Base-by-base conservation (phyloP, 1,284 basidiomycete genomes). In the Lignosus rhinocerotis region DNA sequence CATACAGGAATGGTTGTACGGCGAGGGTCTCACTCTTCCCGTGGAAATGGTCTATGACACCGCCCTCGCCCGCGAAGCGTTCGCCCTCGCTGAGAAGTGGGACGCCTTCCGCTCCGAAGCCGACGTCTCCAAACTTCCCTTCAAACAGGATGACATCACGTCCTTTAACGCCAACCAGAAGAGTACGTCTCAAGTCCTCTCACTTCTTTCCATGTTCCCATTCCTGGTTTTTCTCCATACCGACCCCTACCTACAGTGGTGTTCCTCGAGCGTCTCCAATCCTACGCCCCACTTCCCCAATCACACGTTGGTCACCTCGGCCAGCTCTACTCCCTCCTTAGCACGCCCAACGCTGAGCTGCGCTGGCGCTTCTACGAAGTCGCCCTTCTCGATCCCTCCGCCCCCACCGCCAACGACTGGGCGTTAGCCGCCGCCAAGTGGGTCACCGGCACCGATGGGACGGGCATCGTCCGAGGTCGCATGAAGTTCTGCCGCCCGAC, bases 401-500 rank as follows among this genome's bases (percentile, higher is more conserved):
- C 86, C 1, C 63, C 72, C 19, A 78, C 78, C 3, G 86, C 87
- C 2, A 74, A 76, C 49, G 63, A 67, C 12, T 83, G 80, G 59
- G 84, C 82, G 1, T 55, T 56, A 0, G 75, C 80, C 19, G 90
- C 87, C 1, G 81, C 79, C 0, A 76, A 80, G 33, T 92, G 90
- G 90, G 83, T 88, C n/a, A 81, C 86, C 14, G 89, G 88, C 2
- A 75, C 71, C 19, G 83, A 85, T 60, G 82, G 76, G 31, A 81
- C 78, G 11, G 85, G 81, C 3, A 73, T 84, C 39, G 73, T 91
- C 58, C 86, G 88, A 67, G 90, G 88, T 4, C 78, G 91, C 19
- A 92, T 93, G 90, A 93, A 93, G 71, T 92, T 92, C 75, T 92
- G 89, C 70, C 73, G 92, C 55, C 88, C 88, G 0, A 75, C 84